These are phyloP conservation scores for Dacryopinax primogenitus DNA, from an alignment of 768 basidiomycete genomes.

Conservation along the genomic window DNA sequence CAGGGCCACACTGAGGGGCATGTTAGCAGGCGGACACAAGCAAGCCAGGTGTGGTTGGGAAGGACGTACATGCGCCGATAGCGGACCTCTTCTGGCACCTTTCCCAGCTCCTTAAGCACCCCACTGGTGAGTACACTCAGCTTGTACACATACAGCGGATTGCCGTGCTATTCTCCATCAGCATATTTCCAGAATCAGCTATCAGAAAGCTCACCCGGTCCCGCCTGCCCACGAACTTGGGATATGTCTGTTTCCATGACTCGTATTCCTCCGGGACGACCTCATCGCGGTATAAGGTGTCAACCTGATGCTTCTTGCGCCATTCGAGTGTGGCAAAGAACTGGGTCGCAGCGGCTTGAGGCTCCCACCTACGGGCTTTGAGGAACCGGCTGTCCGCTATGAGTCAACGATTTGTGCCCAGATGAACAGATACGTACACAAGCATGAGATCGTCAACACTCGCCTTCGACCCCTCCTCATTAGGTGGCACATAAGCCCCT, in stretches of 20 bases:
- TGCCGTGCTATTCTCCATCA: slow-evolving; percentile 43
- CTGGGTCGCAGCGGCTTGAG: slow-evolving; percentile 50
- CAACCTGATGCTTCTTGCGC: slow-evolving; percentile 49
- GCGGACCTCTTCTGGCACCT: slow-evolving; percentile 40
- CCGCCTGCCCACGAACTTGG: slow-evolving; percentile 66
- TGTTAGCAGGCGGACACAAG: too few species aligned
- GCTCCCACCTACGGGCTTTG: slow-evolving; percentile 60
- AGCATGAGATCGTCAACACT: slow-evolving; percentile 4
- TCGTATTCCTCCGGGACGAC: slow-evolving; percentile 52
- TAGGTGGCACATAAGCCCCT: not conserved
- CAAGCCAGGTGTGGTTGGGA: too few species aligned
- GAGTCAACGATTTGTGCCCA: not conserved
- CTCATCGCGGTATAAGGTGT: slow-evolving; percentile 42
- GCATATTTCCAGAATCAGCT: not conserved
- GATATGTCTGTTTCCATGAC: slow-evolving; percentile 49
- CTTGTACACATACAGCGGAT: slow-evolving; percentile 66
- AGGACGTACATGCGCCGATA: slow-evolving; percentile 57
- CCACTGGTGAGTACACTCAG: slow-evolving; percentile 42
- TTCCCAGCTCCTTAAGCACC: slow-evolving; percentile 48
- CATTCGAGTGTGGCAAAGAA: slow-evolving; percentile 56
- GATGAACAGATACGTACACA: not conserved
- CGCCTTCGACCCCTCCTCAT: not conserved
- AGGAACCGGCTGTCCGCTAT: slow-evolving; percentile 59
- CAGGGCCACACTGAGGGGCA: slow-evolving; percentile 50
- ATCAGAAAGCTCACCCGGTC: slow-evolving; percentile 43